phyloP scores from a whole-genome alignment of 495 filamentous ascomycete species.

The Neurospora sp. region DNA sequence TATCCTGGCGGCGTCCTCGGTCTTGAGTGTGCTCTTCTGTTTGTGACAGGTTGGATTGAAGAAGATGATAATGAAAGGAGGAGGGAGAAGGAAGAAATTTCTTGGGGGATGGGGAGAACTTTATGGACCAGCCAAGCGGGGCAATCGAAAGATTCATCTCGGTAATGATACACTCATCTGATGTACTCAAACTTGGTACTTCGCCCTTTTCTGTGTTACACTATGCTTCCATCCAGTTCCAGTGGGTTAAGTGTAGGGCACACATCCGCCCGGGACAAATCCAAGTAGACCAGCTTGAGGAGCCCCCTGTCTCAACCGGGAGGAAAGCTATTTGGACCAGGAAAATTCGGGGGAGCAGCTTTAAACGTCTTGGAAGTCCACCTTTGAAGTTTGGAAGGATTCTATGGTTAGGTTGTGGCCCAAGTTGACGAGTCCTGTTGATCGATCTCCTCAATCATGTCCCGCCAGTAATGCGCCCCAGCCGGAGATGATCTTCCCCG shows the following conservation, averaged over 20 bases:
- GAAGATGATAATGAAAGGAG: not conserved
- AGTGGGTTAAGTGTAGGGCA: not conserved
- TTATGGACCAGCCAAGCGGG: not conserved
- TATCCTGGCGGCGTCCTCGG: not conserved
- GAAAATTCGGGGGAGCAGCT: not conserved
- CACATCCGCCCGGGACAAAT: not conserved
- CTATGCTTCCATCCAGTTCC: not conserved
- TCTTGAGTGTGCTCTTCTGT: not conserved
- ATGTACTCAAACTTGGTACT: not conserved
- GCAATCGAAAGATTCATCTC: not conserved
- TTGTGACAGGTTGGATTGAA: not conserved
- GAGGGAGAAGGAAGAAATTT: not conserved
- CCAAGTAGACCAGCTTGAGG: not conserved
- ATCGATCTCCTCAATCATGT: not conserved
- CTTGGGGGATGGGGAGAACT: not conserved
- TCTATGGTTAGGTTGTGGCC: not conserved
- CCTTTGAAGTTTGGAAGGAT: not conserved
- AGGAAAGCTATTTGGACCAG: not conserved
- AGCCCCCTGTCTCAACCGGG: not conserved
- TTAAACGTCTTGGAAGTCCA: not conserved
- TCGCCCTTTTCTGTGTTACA: not conserved
- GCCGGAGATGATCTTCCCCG: not conserved
- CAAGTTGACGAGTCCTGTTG: not conserved
- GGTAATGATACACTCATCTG: not conserved
- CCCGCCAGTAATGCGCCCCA: not conserved